phyloP scores from a whole-genome alignment of 768 basidiomycete genomes.

The Galerina marginata region DNA sequence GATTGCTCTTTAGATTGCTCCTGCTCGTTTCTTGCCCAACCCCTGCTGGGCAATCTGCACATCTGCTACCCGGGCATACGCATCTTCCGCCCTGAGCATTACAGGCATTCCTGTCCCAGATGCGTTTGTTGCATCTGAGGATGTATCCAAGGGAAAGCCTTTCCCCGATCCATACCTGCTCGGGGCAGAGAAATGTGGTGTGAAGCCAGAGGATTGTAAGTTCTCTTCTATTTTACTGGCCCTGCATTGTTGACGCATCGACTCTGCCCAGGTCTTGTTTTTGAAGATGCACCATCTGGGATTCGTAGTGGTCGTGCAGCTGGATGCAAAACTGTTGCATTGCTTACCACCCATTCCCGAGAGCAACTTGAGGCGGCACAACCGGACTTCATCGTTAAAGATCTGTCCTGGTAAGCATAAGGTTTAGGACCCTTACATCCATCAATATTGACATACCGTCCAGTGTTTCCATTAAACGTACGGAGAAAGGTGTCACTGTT shows the following conservation, averaged over 20 bases:
- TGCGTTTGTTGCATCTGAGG: conserved; percentile 82
- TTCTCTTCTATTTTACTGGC: conserved; percentile 6
- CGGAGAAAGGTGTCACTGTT: conserved; percentile 51
- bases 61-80: conserved; percentile 80
- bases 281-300: conserved; percentile 92
- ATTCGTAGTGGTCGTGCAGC: conserved; percentile 80
- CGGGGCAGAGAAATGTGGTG: conserved; percentile 75
- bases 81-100: conserved; percentile 67
- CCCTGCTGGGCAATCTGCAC: conserved; percentile 90
- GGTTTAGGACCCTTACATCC: neutral
- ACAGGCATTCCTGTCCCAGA: conserved; percentile 74
- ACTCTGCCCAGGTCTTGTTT: conserved; percentile 65
- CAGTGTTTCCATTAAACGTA: conserved; percentile 39
- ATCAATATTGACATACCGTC: neutral
- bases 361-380: conserved; percentile 67
- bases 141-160: conserved; percentile 85
- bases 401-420: conserved; percentile 66
- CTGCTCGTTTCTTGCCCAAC: conserved; percentile 47
- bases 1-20: conserved; percentile 37
- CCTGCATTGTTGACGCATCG: conserved; percentile 1
- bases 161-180: conserved; percentile 90
- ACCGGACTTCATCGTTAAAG: conserved; percentile 72
- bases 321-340: conserved; percentile 83
- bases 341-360: conserved; percentile 80
- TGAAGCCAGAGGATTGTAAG: conserved; percentile 62